Base-by-base conservation (phyloP, 2,329 filamentous ascomycete genomes). In the Diaporthe capsici region DNA sequence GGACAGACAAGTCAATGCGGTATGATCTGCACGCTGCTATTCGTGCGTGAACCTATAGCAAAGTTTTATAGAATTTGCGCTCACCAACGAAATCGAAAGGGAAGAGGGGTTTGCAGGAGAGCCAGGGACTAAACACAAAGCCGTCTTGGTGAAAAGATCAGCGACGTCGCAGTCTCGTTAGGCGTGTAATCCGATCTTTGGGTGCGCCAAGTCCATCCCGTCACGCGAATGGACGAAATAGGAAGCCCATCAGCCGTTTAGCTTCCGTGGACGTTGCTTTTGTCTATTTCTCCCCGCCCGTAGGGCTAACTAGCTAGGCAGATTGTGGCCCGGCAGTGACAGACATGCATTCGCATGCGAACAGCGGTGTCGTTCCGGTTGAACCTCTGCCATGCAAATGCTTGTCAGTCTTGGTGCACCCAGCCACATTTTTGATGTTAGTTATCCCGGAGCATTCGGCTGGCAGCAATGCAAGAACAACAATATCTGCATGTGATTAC, bases 261-360 rank as follows among this genome's bases (percentile, higher is more conserved):
- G 55, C 37, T 22, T 37, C 57, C 12, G 22, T 60, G 34, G 31
- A 42, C 34, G 20, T 39, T 31, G 22, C 57, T 22, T 20, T 60
- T 39, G 10, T 13, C 34, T n/a, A n/a, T 17, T n/a, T 22, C 22
- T 60, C 57, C 57, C 57, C 57, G 57, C 57, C 57, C 34, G 34
- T 25, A 60, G 39, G 57, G 57, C 57, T n/a, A 6, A 60, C 57
- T 60, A 60, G 34, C 34, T 15, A 60, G 57, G 57, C 57, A 60
- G 34, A 60, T 42, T 22, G 5, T 12, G 3, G 34, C 57, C 57
- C 57, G 57, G 57, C 34, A 60, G 34, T 31, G 57, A 60, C 34
- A 15, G 3, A 37, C 22, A n/a, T n/a, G 34, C 57, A 39, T 34
- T n/a, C 20, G 37, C 37, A 39, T 39, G 37, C 13, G 20, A n/a